phyloP scores from a whole-genome alignment of 371 early-diverging fungal genomes.

The Rhizopus microsporus region DNA sequence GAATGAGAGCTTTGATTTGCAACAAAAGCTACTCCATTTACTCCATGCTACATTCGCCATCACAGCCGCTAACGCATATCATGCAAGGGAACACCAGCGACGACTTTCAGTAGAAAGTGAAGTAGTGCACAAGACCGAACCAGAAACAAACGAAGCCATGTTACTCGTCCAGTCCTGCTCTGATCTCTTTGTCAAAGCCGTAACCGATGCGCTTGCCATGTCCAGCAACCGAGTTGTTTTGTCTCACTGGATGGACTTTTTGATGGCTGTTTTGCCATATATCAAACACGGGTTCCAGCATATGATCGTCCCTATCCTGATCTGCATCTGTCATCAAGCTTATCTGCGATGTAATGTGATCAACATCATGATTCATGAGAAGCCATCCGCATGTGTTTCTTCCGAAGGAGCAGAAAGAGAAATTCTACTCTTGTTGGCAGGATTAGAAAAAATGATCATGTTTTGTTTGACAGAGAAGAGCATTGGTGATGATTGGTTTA shows the following conservation, averaged over 20 bases:
- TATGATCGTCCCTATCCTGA: constrained; percentile 64
- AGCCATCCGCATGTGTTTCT: constrained; percentile 1
- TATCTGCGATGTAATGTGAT: constrained; percentile 43
- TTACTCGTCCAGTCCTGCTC: constrained; percentile 37
- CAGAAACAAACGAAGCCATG: constrained; percentile 27
- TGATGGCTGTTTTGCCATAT: constrained; percentile 63
- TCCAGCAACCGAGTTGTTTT: constrained; percentile 64
- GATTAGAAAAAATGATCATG: constrained; percentile 64
- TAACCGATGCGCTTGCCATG: constrained; percentile 61
- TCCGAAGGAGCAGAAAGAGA: constrained; percentile 50
- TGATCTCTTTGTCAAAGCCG: constrained; percentile 60
- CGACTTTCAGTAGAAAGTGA: constrained; percentile 9
- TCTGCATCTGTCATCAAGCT: constrained; percentile 67
- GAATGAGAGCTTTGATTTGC: constrained; percentile 60
- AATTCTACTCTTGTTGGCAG: constrained; percentile 59
- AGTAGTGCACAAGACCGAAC: background rate
- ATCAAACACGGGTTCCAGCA: constrained; percentile 61
- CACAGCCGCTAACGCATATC: constrained; percentile 31
- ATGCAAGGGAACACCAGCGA: constrained; percentile 10
- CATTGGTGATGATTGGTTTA: constrained; percentile 41
- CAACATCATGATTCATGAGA: constrained; percentile 38
- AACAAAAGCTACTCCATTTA: constrained; percentile 72
- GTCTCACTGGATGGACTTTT: constrained; percentile 80
- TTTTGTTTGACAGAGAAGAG: constrained; percentile 60
- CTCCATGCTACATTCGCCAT: constrained; percentile 62